Conservation (phyloP, 805 yeast genomes). For the Hermanozyma aechmeae region DNA sequence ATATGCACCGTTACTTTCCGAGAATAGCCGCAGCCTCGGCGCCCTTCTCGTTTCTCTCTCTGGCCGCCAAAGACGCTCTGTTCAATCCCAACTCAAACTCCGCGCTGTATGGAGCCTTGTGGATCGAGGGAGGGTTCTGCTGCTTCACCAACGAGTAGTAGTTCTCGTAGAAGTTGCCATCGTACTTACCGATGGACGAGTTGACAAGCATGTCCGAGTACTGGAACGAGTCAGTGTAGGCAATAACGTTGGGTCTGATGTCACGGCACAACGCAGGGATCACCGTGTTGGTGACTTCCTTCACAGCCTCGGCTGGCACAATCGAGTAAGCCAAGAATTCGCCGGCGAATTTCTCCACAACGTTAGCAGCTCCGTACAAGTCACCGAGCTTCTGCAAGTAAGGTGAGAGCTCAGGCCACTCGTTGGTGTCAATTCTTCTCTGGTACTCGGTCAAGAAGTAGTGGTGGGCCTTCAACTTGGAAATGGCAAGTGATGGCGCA, state of each 20-base stretch:
- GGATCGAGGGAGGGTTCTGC: constrained; percentile 9
- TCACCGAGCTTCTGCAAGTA: constrained; percentile 9
- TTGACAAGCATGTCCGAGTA: constrained; percentile 9
- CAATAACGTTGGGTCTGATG: constrained; percentile 10
- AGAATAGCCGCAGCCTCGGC: constrained; percentile 7
- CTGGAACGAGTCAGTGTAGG: constrained; percentile 13
- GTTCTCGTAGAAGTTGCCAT: constrained; percentile 13
- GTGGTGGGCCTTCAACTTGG: constrained; percentile 13
- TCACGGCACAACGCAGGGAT: constrained; percentile 9
- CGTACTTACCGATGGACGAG: constrained; percentile 10
- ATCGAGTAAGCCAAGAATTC: constrained; percentile 10
- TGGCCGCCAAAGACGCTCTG: constrained; percentile 7
- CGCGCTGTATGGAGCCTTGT: constrained; percentile 13
- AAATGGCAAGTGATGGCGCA: constrained; percentile 10
- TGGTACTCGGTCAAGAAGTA: constrained; percentile 9
- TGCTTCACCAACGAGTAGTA: constrained; percentile 11
- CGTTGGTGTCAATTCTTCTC: constrained; percentile 5
- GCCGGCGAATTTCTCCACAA: constrained; percentile 11
- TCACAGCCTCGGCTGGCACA: constrained; percentile 7
- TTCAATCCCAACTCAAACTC: constrained; percentile 10
- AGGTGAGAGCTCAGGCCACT: constrained; percentile 6
- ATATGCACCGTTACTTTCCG: constrained; percentile 9
- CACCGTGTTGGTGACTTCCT: constrained; percentile 9
- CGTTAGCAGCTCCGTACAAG: constrained; percentile 11
- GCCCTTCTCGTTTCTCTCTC: constrained; percentile 8